Percentiles rank a stretch among this genome's conserved stretches.
These are phyloP conservation scores for Brassica hybrid DNA, from an alignment of 441 rosid genomes.

Conservation along the genomic window DNA sequence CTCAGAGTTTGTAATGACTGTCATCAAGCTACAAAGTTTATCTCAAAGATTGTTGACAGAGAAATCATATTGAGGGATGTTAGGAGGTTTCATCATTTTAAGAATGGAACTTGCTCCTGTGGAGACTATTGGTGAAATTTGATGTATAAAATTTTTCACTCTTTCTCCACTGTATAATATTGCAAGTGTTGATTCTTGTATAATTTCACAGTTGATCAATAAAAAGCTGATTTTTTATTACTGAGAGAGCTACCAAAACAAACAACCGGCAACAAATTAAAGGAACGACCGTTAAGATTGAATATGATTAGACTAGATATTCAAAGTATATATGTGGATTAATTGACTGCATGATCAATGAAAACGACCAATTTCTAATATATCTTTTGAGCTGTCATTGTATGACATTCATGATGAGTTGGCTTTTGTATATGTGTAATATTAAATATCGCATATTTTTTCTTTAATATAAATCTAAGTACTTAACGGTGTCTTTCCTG, in stretches of 20 bases:
- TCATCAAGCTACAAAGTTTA: conserved; percentile 74
- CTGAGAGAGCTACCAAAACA: not conserved
- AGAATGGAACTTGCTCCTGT: conserved; percentile 79
- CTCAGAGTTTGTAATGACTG: conserved; percentile 91
- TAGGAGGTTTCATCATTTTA: conserved; percentile 86
- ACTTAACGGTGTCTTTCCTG: not conserved
- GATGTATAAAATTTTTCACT: not conserved
- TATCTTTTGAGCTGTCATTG: no score
- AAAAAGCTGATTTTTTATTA: not conserved
- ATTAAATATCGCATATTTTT: not conserved
- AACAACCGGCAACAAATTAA: no score
- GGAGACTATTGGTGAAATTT: conserved; percentile 75
- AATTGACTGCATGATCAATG: no score
- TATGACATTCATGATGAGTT: no score
- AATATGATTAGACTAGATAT: no score
- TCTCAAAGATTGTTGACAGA: conserved; percentile 69
- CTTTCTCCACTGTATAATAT: conserved; percentile 15
- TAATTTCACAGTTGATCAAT: not conserved
- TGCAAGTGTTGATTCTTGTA: conserved; percentile 32
- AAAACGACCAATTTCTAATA: no score
- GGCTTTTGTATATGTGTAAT: no score
- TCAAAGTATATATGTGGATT: no score
- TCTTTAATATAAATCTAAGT: not conserved
- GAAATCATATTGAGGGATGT: conserved; percentile 84
- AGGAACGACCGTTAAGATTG: no score